phyloP scores from a whole-genome alignment of 441 rosid genomes.

The Populus tomentosa region DNA sequence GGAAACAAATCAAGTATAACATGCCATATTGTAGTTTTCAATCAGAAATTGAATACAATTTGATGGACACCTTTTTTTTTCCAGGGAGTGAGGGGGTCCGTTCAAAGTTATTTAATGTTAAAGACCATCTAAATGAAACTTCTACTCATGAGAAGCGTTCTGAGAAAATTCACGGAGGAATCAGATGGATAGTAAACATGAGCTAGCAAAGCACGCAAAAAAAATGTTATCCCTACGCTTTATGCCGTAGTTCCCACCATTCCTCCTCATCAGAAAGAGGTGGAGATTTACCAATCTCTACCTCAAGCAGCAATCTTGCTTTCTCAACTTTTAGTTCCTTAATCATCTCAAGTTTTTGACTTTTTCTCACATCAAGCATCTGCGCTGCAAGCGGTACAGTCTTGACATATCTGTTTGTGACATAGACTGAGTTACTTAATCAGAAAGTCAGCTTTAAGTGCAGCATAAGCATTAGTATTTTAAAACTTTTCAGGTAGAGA shows the following conservation, averaged over 20 bases:
- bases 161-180: background rate
- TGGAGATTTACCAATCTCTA: slow-evolving; percentile 91
- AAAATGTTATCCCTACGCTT: slow-evolving; percentile 64
- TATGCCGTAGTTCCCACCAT: slow-evolving; percentile 88
- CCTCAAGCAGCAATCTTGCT: slow-evolving; percentile 79
- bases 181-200: background rate
- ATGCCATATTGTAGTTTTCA: background rate
- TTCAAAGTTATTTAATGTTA: background rate
- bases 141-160: background rate
- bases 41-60: background rate
- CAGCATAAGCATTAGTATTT: background rate
- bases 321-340: slow-evolving; percentile 65
- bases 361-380: slow-evolving; percentile 75
- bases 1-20: background rate
- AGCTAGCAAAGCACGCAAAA: background rate
- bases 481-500: background rate
- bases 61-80: background rate
- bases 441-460: background rate
- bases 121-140: background rate
- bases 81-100: background rate
- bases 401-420: slow-evolving; percentile 68
- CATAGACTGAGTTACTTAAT: slow-evolving; percentile 1
- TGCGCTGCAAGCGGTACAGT: slow-evolving; percentile 93
- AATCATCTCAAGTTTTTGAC: slow-evolving; percentile 86
- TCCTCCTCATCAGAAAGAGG: slow-evolving; percentile 89